phyloP scores from a whole-genome alignment of 2,329 filamentous ascomycete genomes.

The Epichloe elymi region DNA sequence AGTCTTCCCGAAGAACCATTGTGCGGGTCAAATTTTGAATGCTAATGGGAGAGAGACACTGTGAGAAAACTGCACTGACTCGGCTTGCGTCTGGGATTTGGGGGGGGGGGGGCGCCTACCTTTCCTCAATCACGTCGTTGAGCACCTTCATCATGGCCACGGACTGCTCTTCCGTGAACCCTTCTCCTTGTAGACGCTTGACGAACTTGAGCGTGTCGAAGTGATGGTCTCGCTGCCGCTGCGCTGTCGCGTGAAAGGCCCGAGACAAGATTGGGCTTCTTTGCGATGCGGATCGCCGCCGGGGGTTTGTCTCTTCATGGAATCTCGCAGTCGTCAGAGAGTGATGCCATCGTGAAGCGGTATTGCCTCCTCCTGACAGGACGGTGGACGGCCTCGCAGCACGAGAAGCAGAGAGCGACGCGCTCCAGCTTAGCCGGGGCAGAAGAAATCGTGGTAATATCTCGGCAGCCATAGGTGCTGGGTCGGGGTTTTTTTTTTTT shows the following conservation, averaged over 20 bases:
- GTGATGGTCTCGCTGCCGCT: constrained; percentile 65
- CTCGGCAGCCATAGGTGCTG: constrained; percentile 19
- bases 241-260: constrained; percentile 53
- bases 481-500: constrained; percentile 6
- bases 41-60: constrained; percentile 25
- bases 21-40: constrained; percentile 96
- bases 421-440: constrained; percentile 40
- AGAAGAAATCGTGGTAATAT: constrained; percentile 40
- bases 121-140: constrained; percentile 94
- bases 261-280: constrained; percentile 19
- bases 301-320: neutral
- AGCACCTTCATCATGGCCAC: constrained; percentile 98
- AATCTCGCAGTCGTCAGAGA: neutral
- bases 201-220: constrained; percentile 98
- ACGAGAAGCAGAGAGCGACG: constrained; percentile 15
- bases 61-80: no score
- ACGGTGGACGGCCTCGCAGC: constrained; percentile 9
- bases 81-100: no score
- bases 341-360: neutral
- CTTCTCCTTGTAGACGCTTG: constrained; percentile 75
- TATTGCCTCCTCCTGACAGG: constrained; percentile 8
- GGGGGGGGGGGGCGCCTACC: constrained; percentile 27
- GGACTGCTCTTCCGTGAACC: constrained; percentile 89
- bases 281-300: neutral
- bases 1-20: constrained; percentile 94